phyloP scores from a whole-genome alignment of 106 monocot genomes.

The Hemerocallis citrina region DNA sequence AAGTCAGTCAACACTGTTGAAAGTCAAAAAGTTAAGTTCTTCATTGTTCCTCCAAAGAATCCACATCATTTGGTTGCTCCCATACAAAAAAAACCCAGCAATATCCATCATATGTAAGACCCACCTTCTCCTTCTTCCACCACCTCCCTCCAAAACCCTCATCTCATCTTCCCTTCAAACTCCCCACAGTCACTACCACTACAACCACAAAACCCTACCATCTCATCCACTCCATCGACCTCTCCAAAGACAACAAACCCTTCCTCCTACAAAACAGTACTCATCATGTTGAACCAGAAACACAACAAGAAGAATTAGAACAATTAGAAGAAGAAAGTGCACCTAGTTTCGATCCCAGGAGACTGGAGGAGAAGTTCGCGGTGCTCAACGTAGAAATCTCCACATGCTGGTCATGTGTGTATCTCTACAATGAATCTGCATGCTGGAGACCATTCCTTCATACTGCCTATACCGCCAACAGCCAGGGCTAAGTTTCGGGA shows the following conservation, averaged over 20 bases:
- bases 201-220: not conserved
- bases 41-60: too few relatives aligned
- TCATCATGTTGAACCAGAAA: not conserved
- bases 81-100: too few relatives aligned
- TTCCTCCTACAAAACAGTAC: not conserved
- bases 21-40: too few relatives aligned
- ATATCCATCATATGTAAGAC: too few relatives aligned
- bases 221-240: conserved; percentile 37
- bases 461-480: conserved; percentile 75
- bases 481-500: conserved; percentile 55
- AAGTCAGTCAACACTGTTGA: too few relatives aligned
- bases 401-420: conserved; percentile 86
- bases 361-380: conserved; percentile 65
- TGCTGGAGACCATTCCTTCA: conserved; percentile 65
- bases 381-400: conserved; percentile 74
- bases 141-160: not conserved
- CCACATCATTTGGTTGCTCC: too few relatives aligned
- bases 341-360: conserved; percentile 10
- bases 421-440: conserved; percentile 55
- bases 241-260: conserved; percentile 74
- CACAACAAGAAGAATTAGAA: not conserved
- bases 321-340: not conserved
- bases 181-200: not conserved
- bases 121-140: conserved; percentile 17
- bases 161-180: not conserved